Percentiles rank a stretch among this genome's conserved stretches.
These are phyloP conservation scores for Pochonia chlamydosporia DNA, from an alignment of 2,329 filamentous ascomycete species.

Conservation along the genomic window DNA sequence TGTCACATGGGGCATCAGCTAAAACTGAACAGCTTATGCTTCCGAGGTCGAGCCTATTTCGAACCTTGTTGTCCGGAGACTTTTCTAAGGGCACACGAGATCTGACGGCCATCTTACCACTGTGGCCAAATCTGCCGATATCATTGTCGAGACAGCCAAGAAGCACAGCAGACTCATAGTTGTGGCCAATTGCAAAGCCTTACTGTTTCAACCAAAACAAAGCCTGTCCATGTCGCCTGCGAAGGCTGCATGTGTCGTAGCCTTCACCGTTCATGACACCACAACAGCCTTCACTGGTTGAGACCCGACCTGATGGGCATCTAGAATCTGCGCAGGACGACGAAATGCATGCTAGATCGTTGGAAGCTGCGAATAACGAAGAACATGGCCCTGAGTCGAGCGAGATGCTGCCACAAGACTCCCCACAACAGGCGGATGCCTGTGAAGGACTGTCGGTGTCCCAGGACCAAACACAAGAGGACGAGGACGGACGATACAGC, in stretches of 20 bases:
- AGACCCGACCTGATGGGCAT: slow-evolving; percentile 7
- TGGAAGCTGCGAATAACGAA: not conserved
- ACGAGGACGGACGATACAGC: not conserved
- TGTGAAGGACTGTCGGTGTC: not conserved
- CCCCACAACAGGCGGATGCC: not conserved
- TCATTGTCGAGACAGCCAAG: not conserved
- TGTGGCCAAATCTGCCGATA: not conserved
- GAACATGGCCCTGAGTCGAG: not conserved
- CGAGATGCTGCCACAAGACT: not conserved
- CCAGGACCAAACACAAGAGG: not conserved
- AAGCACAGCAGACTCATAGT: not conserved
- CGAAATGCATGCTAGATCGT: not conserved
- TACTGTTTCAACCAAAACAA: not conserved
- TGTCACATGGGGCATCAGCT: too few species aligned
- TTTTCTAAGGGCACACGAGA: too few species aligned
- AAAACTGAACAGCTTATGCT: too few species aligned
- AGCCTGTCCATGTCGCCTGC: not conserved
- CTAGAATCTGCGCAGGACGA: not conserved
- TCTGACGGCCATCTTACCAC: too few species aligned
- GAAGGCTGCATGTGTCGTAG: slow-evolving; percentile 1
- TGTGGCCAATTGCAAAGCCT: too few species aligned
- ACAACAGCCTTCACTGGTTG: slow-evolving; percentile 6
- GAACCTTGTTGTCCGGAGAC: too few species aligned
- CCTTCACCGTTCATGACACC: slow-evolving; percentile 11
- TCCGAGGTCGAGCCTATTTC: too few species aligned